Conservation (phyloP, 1,284 basidiomycete genomes). For the Marasmius sp. region DNA sequence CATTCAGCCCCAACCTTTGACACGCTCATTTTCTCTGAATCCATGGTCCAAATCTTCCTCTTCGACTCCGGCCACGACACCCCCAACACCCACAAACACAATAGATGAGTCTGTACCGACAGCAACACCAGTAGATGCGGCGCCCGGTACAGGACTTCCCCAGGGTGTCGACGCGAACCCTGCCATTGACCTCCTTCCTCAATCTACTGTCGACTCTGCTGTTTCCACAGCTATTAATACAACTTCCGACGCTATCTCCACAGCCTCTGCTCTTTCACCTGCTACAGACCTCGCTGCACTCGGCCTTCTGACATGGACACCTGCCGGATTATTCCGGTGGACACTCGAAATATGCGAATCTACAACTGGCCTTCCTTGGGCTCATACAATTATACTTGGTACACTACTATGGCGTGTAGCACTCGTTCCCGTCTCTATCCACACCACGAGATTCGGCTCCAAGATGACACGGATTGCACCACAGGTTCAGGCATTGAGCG, state of each 20-base stretch:
- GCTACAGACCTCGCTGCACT: slow-evolving; percentile 69
- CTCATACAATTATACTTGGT: slow-evolving; percentile 77
- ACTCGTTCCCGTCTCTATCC: slow-evolving; percentile 72
- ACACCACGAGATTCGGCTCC: slow-evolving; percentile 65
- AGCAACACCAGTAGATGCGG: neutral
- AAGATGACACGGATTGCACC: slow-evolving; percentile 66
- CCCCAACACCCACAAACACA: neutral
- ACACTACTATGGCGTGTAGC: slow-evolving; percentile 69
- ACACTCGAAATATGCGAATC: slow-evolving; percentile 77
- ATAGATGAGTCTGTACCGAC: neutral
- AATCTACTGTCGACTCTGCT: neutral
- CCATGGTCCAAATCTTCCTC: neutral
- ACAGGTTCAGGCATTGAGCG: slow-evolving; percentile 56
- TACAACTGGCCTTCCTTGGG: slow-evolving; percentile 80
- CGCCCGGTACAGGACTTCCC: neutral
- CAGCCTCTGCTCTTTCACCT: neutral
- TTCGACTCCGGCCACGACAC: neutral
- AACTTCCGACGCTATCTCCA: neutral
- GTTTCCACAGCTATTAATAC: neutral
- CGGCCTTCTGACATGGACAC: slow-evolving; percentile 65
- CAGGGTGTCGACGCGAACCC: neutral
- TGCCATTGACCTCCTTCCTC: neutral
- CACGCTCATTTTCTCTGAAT: neutral
- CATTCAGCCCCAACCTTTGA: neutral
- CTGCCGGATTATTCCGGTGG: slow-evolving; percentile 63